Conservation (phyloP, 225 moss, liverwort and hornwort species). For the Pleurozium schreberi region DNA sequence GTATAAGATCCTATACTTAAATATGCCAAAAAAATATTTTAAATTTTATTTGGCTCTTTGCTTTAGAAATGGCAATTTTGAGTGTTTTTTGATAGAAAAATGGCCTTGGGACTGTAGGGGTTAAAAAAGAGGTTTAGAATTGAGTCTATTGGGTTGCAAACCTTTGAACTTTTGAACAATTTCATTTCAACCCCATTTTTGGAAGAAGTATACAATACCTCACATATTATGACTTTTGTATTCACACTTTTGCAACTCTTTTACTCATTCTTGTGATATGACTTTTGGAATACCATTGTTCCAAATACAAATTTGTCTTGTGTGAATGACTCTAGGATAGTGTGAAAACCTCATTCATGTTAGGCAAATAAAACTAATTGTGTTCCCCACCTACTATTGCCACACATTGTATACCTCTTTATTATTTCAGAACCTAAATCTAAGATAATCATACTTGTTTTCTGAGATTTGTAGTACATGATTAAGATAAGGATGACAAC, state of each 20-base stretch:
- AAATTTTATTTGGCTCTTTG: no score
- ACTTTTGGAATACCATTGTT: background rate
- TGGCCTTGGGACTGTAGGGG: no score
- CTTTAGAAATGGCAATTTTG: no score
- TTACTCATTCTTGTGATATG: background rate
- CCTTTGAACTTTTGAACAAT: background rate
- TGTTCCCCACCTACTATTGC: no score
- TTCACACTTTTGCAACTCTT: background rate
- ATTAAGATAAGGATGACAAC: no score
- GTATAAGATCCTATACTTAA: no score
- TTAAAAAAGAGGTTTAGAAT: no score
- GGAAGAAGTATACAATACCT: fast-evolving
- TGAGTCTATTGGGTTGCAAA: background rate
- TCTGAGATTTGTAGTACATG: background rate
- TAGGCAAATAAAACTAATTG: background rate
- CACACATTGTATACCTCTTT: background rate
- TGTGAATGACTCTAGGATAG: fast-evolving
- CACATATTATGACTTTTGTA: background rate
- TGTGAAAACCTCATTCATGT: background rate
- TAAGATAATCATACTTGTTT: background rate
- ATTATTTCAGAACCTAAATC: background rate
- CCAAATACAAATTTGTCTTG: background rate
- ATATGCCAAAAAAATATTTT: no score
- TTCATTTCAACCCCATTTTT: background rate
- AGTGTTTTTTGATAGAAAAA: no score